phyloP scores from a whole-genome alignment of 805 yeast genomes.

The Yarrowia divulgata region DNA sequence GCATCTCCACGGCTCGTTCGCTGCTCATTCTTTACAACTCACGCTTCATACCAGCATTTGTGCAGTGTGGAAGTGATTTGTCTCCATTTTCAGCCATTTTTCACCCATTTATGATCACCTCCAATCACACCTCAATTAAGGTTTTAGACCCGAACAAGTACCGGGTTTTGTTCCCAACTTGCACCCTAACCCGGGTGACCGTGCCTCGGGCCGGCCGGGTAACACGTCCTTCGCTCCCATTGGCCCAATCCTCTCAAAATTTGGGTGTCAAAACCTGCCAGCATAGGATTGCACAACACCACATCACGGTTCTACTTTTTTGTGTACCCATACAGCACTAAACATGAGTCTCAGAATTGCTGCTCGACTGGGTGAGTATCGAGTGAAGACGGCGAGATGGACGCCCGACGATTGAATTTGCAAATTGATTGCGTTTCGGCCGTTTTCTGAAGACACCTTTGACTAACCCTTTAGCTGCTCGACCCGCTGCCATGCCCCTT shows the following conservation, averaged over 20 bases:
- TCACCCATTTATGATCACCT: too few relatives aligned
- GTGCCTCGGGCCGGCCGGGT: slow-evolving; percentile 30
- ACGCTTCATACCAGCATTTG: too few relatives aligned
- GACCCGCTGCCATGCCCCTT: slow-evolving; percentile 39
- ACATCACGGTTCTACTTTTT: slow-evolving; percentile 39
- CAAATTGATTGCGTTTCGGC: slow-evolving; percentile 2
- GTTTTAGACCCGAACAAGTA: slow-evolving; percentile 10
- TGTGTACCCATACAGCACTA: slow-evolving; percentile 40
- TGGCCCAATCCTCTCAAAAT: slow-evolving; percentile 37
- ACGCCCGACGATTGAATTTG: neutral
- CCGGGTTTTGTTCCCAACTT: slow-evolving; percentile 1
- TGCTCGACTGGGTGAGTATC: slow-evolving; percentile 40
- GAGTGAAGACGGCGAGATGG: neutral
- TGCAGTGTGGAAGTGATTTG: too few relatives aligned
- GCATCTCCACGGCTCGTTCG: too few relatives aligned
- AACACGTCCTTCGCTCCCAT: slow-evolving; percentile 37
- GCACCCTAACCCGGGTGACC: slow-evolving; percentile 6
- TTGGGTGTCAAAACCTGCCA: slow-evolving; percentile 40
- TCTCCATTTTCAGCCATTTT: neutral
- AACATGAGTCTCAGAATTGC: slow-evolving; percentile 40
- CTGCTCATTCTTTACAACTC: too few relatives aligned
- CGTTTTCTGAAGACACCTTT: neutral
- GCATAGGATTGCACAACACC: slow-evolving; percentile 39
- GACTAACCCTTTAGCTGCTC: slow-evolving; percentile 39
- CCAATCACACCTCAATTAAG: neutral